Evolutionary conservation across 2,329 filamentous ascomycete genomes (phyloP).

Genomic region (Fusarium sp.): DNA sequence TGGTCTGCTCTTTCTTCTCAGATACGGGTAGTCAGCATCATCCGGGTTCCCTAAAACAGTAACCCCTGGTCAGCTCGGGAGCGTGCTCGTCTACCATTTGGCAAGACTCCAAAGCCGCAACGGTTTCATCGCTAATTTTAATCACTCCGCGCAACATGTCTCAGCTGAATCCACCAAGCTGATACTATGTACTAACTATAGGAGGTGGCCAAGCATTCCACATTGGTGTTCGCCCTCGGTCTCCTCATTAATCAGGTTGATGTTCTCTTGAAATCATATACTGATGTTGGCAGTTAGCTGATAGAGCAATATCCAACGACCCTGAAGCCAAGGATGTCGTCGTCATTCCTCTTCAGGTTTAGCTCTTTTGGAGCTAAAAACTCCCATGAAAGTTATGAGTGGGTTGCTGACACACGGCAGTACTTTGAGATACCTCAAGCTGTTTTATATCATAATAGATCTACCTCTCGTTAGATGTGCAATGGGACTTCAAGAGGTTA

Average conservation of each 20-base stretch:
- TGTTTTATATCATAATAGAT: neutral
- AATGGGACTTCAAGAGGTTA: neutral
- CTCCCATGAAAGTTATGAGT: conserved; percentile 11
- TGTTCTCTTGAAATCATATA: neutral
- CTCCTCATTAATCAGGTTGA: neutral
- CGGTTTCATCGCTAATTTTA: conserved; percentile 17
- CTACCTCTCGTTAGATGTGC: neutral
- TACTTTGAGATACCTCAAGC: conserved; percentile 31
- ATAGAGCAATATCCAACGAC: conserved; percentile 15
- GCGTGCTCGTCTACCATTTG: neutral
- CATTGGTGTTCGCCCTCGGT: neutral
- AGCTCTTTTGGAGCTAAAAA: conserved; percentile 21
- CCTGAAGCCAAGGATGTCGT: conserved; percentile 5
- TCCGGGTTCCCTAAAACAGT: conserved; percentile 38
- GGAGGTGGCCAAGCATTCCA: neutral
- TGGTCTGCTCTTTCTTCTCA: neutral
- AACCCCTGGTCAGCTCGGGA: conserved; percentile 23
- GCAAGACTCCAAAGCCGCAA: conserved; percentile 30
- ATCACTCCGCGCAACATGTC: neutral
- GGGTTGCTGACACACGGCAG: conserved; percentile 34
- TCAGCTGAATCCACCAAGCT: neutral
- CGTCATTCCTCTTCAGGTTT: conserved; percentile 35
- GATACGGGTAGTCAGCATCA: neutral
- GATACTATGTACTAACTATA: neutral
- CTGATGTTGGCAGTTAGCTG: conserved; percentile 20